A percentile compares a stretch with the other conserved stretches of the same genome.
Evolutionary conservation across 345 rosid genomes (phyloP).

Genomic region (Balakata baccata): DNA sequence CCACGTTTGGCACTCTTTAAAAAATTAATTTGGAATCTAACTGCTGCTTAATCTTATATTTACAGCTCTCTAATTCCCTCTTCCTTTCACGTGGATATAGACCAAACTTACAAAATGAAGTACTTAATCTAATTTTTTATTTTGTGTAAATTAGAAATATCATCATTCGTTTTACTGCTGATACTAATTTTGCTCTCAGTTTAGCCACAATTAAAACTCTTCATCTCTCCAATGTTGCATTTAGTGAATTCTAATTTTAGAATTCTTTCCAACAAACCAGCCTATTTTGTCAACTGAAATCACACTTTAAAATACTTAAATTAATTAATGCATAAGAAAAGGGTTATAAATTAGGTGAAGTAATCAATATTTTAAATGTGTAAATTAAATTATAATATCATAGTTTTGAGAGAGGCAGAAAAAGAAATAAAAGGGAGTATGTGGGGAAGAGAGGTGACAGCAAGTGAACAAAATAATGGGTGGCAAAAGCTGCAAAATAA

Average conservation of each 20-base stretch:
- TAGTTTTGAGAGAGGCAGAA: conserved; percentile 4
- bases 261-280: too few species aligned
- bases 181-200: too few species aligned
- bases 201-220: too few species aligned
- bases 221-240: too few species aligned
- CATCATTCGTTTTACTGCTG: too few species aligned
- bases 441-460: conserved; percentile 29
- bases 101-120: background rate
- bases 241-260: too few species aligned
- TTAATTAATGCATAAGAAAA: background rate
- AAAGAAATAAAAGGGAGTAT: background rate
- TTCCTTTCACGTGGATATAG: background rate
- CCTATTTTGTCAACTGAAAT: too few species aligned
- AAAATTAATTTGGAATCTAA: conserved; percentile 27
- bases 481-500: conserved; percentile 35
- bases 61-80: too few species aligned
- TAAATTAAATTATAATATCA: background rate
- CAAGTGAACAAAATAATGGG: conserved; percentile 19
- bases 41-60: background rate
- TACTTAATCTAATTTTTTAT: too few species aligned
- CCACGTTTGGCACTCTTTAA: conserved; percentile 2
- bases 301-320: too few species aligned
- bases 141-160: too few species aligned
- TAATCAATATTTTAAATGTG: background rate
- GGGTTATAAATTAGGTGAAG: background rate